Base-by-base conservation (phyloP, 495 filamentous ascomycete genomes). In the Glarea lozoyensis region DNA sequence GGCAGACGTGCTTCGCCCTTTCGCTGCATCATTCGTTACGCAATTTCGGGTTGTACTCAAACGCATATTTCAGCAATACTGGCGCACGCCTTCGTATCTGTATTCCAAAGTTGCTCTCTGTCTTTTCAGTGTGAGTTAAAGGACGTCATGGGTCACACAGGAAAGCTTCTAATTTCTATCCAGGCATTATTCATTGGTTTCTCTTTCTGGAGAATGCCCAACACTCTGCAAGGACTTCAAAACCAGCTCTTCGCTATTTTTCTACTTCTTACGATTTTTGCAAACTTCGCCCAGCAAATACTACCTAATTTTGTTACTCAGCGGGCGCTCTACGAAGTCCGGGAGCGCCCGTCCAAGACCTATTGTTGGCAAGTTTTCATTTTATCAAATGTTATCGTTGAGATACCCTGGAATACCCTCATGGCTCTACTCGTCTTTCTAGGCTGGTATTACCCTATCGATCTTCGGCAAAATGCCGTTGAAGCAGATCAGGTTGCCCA, bases 181-280 rank as follows among this genome's bases (percentile, higher is more conserved):
- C 40, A 27, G 94, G 29, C 86, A 93, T 63, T 92, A 2, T 90
- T 92, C 65, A 87, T 88, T 57, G 86, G 86, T 12, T 88, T 94
- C 62, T 84, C 84, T 16, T 92, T 94, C 63, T 86, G 74, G 72
- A 70, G 75, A 16, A 73, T 82, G 5, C 64, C 73, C 19, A 82
- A 77, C 57, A 73, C 70, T 17, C 60, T 79, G 2, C 83, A 89
- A 59, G 87, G 85, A 24, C 73, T 93, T 16, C 83, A 88, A 55
- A 89, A 90, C 56, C 81, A 87, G 54, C 81, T 89, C 67, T 90
- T 90, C 56, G 69, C 76, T 55, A 79, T 93, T 53, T 93, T 94
- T 65, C 77, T 88, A 67, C 60, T 93, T 4, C 63, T 86, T 29
- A 80, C 75, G 21, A 75, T 93, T 46, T 82, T 89, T 56, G 74